Percentiles rank a stretch among this genome's conserved stretches.
Conservation (phyloP, 768 basidiomycete genomes). For the Exidia glandulosa region DNA sequence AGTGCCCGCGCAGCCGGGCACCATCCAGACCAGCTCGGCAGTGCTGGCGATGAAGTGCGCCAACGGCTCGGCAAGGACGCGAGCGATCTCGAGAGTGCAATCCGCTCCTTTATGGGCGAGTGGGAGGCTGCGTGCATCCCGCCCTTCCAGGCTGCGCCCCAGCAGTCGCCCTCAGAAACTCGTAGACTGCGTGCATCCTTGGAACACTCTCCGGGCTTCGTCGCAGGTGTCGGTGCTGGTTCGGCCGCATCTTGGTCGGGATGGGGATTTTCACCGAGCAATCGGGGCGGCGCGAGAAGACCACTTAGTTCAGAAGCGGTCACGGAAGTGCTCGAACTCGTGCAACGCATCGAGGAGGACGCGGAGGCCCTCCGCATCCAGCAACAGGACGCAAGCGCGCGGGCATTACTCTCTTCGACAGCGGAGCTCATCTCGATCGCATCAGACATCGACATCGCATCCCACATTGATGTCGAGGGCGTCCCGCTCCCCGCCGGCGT, state of each 20-base stretch:
- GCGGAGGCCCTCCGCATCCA: neutral
- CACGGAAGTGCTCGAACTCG: neutral
- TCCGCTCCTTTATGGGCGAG: slow-evolving; percentile 16
- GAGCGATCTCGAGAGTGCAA: slow-evolving; percentile 16
- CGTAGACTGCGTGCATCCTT: neutral
- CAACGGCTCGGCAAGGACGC: slow-evolving; percentile 17
- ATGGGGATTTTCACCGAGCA: slow-evolving; percentile 59
- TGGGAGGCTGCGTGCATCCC: slow-evolving; percentile 39
- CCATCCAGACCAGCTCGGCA: slow-evolving; percentile 10
- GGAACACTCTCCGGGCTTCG: slow-evolving; percentile 37
- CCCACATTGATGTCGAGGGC: slow-evolving; percentile 75
- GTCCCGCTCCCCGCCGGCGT: slow-evolving; percentile 37
- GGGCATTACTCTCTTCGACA: slow-evolving; percentile 24
- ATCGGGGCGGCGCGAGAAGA: neutral
- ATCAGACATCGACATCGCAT: slow-evolving; percentile 61
- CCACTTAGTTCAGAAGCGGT: neutral
- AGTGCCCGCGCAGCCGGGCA: slow-evolving; percentile 67
- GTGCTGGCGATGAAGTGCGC: slow-evolving; percentile 8
- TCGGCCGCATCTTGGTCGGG: slow-evolving; percentile 71
- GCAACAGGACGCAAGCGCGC: slow-evolving; percentile 14
- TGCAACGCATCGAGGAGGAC: neutral
- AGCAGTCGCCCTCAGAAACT: neutral
- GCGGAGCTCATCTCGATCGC: neutral
- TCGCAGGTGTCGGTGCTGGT: slow-evolving; percentile 48
- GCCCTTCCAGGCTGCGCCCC: slow-evolving; percentile 34